Conservation (phyloP, 768 basidiomycete genomes). For the Trametes maxima region DNA sequence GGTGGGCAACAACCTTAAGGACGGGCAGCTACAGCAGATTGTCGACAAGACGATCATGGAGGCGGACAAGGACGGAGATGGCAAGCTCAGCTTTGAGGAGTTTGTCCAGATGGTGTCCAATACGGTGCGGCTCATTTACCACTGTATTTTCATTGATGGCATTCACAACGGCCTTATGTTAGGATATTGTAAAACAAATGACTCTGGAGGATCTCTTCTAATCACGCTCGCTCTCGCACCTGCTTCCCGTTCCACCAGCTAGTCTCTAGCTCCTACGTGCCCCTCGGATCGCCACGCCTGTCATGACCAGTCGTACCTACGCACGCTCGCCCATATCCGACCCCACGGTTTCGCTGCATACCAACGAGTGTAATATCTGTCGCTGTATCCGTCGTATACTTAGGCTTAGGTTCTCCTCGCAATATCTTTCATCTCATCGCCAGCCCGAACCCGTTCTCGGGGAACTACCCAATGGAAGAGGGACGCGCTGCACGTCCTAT, state of each 20-base stretch:
- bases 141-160: not conserved
- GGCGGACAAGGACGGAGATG: constrained; percentile 97
- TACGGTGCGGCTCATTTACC: constrained; percentile 60
- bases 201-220: constrained; percentile 92
- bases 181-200: constrained; percentile 99
- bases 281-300: constrained; percentile 9
- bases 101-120: constrained; percentile 97
- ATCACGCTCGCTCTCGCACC: not conserved
- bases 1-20: constrained; percentile 99
- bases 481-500: not conserved
- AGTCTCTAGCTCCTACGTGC: not conserved
- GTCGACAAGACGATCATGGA: constrained; percentile 99
- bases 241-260: not conserved
- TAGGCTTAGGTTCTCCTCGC: constrained; percentile 8
- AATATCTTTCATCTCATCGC: not conserved
- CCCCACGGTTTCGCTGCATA: constrained; percentile 19
- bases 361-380: constrained; percentile 24
- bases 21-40: constrained; percentile 98
- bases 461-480: not conserved
- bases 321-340: constrained; percentile 14
- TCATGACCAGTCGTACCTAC: constrained; percentile 10
- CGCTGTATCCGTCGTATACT: constrained; percentile 21
- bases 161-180: not conserved
- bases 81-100: constrained; percentile 96
- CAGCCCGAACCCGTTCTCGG: not conserved